Conservation (phyloP, 768 basidiomycete species). For the Sutorius australiensis region DNA sequence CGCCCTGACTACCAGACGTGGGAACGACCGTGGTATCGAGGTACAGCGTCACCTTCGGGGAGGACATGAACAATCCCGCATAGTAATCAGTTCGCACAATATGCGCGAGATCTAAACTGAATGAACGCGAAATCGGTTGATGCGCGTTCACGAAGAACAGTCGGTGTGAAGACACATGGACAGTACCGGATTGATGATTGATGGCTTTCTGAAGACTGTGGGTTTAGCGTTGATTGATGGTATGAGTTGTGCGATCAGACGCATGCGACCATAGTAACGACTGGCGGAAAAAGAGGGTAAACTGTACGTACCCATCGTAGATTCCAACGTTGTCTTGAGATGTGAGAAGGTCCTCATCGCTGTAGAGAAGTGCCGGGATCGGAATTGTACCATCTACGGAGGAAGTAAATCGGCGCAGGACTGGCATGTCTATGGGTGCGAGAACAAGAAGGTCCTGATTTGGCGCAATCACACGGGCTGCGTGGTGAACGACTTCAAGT, state of each 20-base stretch:
- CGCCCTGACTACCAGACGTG: conserved; percentile 27
- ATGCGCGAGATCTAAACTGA: conserved; percentile 59
- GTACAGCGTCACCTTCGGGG: conserved; percentile 81
- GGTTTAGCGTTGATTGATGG: conserved; percentile 31
- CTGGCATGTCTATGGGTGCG: conserved; percentile 36
- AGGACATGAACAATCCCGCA: conserved; percentile 85
- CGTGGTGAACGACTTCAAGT: conserved; percentile 1
- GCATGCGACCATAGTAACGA: conserved; percentile 15
- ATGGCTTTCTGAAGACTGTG: conserved; percentile 75
- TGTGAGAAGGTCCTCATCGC: conserved; percentile 72
- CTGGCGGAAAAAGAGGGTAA: neutral
- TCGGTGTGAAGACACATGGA: conserved; percentile 78
- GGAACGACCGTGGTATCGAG: conserved; percentile 38
- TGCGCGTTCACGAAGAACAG: conserved; percentile 72
- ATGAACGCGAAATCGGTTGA: conserved; percentile 52
- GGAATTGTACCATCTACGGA: conserved; percentile 75
- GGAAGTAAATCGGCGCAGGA: conserved; percentile 51
- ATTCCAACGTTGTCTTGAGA: conserved; percentile 82
- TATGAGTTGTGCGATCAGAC: conserved; percentile 16
- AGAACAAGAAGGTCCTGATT: conserved; percentile 4
- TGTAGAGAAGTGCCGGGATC: conserved; percentile 68
- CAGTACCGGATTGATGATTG: conserved; percentile 70
- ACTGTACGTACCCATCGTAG: conserved; percentile 76
- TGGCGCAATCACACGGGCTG: neutral
- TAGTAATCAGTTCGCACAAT: conserved; percentile 83